Base-by-base conservation (phyloP, 768 basidiomycete species). In the Serendipita sp. region DNA sequence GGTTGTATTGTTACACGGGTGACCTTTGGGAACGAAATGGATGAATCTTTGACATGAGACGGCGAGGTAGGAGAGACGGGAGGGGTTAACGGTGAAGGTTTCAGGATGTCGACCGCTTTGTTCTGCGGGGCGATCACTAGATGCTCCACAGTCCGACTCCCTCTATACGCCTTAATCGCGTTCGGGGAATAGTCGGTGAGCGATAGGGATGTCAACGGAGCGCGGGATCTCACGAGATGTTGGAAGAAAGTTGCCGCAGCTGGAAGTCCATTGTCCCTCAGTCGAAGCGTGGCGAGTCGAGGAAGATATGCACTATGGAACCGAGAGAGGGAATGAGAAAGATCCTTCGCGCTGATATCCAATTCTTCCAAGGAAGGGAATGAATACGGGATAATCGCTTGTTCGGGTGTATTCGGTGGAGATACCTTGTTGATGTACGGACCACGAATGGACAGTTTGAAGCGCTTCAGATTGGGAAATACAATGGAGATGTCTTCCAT, bases 401-500 rank as follows among this genome's bases (percentile, higher is more conserved):
- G 53, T 17, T 58, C 53, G 3, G 31, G 22, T 26, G 24, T 24
- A 24, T 7, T 9, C 9, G 22, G 24, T 11, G 24, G 17, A 24
- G 31, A n/a, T 3, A n/a, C 22, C n/a, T n/a, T 58, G 31, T 58
- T 58, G 30, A 58, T 33, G n/a, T 58, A 58, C 11, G 53, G 53
- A 4, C 53, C 53, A 58, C 53, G 53, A 33, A 58, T 58, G n/a
- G 20, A 28, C 22, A 58, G 24, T 9, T 11, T 24, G 31, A 58
- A 58, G 3, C 31, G 16, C 9, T n/a, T 11, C 24, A 58, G 53
- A 9, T 31, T 22, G 22, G 53, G 53, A 58, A 58, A 58, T 3
- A 58, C 53, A 24, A 58, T 58, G n/a, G 53, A 26, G 53, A 58
- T 58, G n/a, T 58, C 53, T 11, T 26, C 53, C 53, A 58, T 58